These are phyloP conservation scores for Globisporangium viniferum DNA, from an alignment of 352 stramenopile species.

Conservation along the genomic window DNA sequence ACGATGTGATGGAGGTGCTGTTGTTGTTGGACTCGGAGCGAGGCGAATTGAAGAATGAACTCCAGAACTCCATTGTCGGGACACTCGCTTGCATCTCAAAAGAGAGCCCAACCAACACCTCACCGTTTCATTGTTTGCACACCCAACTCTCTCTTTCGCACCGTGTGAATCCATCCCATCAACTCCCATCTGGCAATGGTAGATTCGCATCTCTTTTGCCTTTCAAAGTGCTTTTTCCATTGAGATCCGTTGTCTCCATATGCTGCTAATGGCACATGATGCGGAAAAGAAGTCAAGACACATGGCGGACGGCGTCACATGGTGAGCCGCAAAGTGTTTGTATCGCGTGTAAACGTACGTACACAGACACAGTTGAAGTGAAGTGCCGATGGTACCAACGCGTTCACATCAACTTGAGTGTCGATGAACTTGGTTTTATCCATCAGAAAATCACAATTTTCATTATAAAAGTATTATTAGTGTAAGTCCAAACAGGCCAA, in stretches of 20 bases:
- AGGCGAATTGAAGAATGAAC: slow-evolving; percentile 8
- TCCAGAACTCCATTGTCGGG: neutral
- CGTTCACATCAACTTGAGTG: neutral
- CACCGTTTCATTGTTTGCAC: neutral
- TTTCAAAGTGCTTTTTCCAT: neutral
- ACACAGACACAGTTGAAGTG: neutral
- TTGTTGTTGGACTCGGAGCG: neutral
- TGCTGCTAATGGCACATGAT: neutral
- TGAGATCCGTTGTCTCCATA: neutral
- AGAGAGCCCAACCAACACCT: neutral
- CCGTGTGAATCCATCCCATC: slow-evolving; percentile 9
- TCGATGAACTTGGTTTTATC: no score
- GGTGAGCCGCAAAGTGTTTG: neutral
- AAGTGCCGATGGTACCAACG: neutral
- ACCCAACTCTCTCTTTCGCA: neutral
- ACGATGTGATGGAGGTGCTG: neutral
- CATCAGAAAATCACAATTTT: neutral
- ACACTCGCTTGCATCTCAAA: neutral
- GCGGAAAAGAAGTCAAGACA: slow-evolving; percentile 1
- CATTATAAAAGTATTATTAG: neutral
- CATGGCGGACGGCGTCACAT: neutral
- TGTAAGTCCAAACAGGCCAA: no score
- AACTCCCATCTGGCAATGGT: slow-evolving; percentile 4
- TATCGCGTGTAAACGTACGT: neutral
- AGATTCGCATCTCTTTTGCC: slow-evolving; percentile 10